Conservation (phyloP, 1,284 basidiomycete genomes). For the Pseudozyma tsukubaensis region DNA sequence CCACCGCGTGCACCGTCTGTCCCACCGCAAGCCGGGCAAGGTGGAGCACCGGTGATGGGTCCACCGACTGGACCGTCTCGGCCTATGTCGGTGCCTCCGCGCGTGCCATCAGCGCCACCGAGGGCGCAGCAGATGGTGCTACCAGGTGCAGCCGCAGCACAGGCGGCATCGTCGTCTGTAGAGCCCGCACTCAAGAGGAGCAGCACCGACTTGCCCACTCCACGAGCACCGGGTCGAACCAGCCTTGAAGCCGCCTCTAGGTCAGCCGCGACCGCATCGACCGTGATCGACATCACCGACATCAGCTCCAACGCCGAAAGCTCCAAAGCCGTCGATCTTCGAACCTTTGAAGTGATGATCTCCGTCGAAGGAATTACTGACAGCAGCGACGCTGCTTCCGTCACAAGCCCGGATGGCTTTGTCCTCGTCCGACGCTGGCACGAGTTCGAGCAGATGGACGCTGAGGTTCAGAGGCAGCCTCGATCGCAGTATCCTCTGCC, state of each 20-base stretch:
- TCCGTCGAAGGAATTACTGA: slow-evolving; percentile 55
- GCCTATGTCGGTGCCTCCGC: slow-evolving; percentile 48
- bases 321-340: slow-evolving; percentile 46
- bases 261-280: no score
- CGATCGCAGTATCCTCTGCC: slow-evolving; percentile 43
- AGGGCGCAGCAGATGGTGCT: slow-evolving; percentile 28
- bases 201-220: slow-evolving; percentile 5
- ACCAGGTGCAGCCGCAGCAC: slow-evolving; percentile 6
- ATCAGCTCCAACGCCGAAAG: slow-evolving; percentile 58
- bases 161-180: not conserved
- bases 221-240: not conserved
- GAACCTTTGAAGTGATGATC: slow-evolving; percentile 62
- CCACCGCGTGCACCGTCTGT: slow-evolving; percentile 42
- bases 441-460: slow-evolving; percentile 62
- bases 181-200: slow-evolving; percentile 12
- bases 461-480: slow-evolving; percentile 53
- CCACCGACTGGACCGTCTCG: slow-evolving; percentile 37
- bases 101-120: slow-evolving; percentile 36
- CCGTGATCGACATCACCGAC: slow-evolving; percentile 52
- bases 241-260: slow-evolving; percentile 14
- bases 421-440: slow-evolving; percentile 61
- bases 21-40: slow-evolving; percentile 12
- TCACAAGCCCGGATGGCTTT: slow-evolving; percentile 54
- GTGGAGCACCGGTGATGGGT: slow-evolving; percentile 27
- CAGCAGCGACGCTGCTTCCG: slow-evolving; percentile 6